Conservation (phyloP, 768 basidiomycete genomes). For the Auriculariales sp. region DNA sequence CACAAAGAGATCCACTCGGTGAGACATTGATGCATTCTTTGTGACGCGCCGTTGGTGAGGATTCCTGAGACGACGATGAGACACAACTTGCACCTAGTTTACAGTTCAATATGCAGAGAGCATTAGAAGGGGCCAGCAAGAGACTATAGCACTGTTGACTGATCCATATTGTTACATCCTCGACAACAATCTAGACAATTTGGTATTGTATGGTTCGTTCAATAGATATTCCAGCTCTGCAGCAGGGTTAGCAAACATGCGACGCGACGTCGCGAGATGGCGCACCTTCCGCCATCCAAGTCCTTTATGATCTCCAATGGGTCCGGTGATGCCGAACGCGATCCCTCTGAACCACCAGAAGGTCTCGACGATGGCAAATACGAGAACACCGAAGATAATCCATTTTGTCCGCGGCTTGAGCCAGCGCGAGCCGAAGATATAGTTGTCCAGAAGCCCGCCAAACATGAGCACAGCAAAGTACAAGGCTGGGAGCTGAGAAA, state of each 20-base stretch:
- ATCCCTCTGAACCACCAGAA: slow-evolving; percentile 95
- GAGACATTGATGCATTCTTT: too few relatives aligned
- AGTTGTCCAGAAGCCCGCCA: slow-evolving; percentile 83
- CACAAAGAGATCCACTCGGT: too few relatives aligned
- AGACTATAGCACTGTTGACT: too few relatives aligned
- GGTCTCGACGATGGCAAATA: slow-evolving; percentile 44
- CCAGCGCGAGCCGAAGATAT: slow-evolving; percentile 67
- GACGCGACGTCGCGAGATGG: slow-evolving; percentile 2
- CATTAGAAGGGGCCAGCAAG: too few relatives aligned
- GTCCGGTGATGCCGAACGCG: slow-evolving; percentile 86
- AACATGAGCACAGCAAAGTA: slow-evolving; percentile 92
- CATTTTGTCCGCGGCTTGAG: slow-evolving; percentile 49
- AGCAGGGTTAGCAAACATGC: not conserved
- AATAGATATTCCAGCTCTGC: slow-evolving; percentile 16
- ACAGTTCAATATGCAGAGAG: too few relatives aligned
- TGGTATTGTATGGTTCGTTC: slow-evolving; percentile 3
- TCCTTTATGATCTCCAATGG: slow-evolving; percentile 66
- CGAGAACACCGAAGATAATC: slow-evolving; percentile 52
- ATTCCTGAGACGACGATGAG: too few relatives aligned
- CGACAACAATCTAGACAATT: too few relatives aligned
- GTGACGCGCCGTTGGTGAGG: too few relatives aligned
- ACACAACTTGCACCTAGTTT: too few relatives aligned
- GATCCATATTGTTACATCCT: too few relatives aligned
- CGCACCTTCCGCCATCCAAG: slow-evolving; percentile 59
- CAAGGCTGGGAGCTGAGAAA: slow-evolving; percentile 71